Evolutionary conservation across 768 basidiomycete genomes (phyloP).

Genomic region (Termitomyces sp.): DNA sequence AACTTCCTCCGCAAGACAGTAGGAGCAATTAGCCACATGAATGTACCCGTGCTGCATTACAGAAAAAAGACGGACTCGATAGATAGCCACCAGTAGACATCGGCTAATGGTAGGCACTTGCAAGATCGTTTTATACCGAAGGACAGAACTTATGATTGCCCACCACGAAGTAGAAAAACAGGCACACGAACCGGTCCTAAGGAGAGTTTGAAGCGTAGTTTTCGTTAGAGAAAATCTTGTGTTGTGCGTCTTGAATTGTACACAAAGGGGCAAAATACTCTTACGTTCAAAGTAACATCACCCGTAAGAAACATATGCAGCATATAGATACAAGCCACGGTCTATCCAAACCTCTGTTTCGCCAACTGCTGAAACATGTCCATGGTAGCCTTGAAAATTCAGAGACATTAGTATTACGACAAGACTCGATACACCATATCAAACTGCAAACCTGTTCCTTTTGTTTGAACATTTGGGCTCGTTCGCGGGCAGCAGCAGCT

Average conservation of each 20-base stretch:
- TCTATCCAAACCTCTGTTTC: conserved; percentile 9
- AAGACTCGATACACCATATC: not conserved
- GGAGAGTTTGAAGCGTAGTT: not conserved
- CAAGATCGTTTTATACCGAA: conserved; percentile 28
- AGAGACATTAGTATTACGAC: not conserved
- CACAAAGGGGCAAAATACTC: not conserved
- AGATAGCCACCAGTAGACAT: not conserved
- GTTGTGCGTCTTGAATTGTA: not conserved
- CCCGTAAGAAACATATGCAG: not conserved
- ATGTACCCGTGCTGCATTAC: not conserved
- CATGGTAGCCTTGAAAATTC: conserved; percentile 65
- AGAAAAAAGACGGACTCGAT: not conserved
- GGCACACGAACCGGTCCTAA: not conserved
- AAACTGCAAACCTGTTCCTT: conserved; percentile 60
- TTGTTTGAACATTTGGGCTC: conserved; percentile 55
- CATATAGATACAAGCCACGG: not conserved
- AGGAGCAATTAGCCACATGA: not conserved
- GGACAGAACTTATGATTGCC: conserved; percentile 32
- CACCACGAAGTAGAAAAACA: conserved; percentile 11
- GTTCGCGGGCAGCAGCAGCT: conserved; percentile 48
- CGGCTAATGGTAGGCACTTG: not conserved
- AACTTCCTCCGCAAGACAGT: not conserved
- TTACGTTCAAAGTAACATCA: not conserved
- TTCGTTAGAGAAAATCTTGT: not conserved
- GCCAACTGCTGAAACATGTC: conserved; percentile 90